Conservation (phyloP, 2,329 filamentous ascomycete species). For the Talaromyces sp. region DNA sequence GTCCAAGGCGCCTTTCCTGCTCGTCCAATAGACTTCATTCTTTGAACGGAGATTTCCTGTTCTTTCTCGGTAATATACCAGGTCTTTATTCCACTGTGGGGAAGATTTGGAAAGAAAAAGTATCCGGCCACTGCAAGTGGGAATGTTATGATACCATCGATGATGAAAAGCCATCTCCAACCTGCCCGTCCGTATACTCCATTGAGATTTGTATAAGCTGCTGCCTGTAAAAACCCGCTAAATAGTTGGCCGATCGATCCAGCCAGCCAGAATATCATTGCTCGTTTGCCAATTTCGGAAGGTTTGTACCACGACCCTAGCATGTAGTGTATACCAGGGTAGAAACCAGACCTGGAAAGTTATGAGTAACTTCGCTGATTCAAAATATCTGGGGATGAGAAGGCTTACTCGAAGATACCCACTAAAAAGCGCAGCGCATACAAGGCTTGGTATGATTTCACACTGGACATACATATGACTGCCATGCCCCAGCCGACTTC, state of each 20-base stretch:
- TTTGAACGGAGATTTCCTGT: constrained; percentile 21
- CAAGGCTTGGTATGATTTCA: constrained; percentile 25
- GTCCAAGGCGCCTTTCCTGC: constrained; percentile 38
- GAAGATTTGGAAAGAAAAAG: constrained; percentile 13
- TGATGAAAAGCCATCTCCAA: constrained; percentile 39
- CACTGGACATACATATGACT: constrained; percentile 34
- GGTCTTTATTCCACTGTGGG: constrained; percentile 11
- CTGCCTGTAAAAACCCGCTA: constrained; percentile 36
- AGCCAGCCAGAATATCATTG: constrained; percentile 33
- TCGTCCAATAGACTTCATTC: constrained; percentile 36
- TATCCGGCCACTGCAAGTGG: constrained; percentile 11
- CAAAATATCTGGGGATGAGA: constrained; percentile 7
- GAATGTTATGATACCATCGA: constrained; percentile 12
- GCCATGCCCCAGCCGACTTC: constrained; percentile 29
- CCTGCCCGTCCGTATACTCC: constrained; percentile 27
- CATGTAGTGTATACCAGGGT: constrained; percentile 39
- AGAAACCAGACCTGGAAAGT: constrained; percentile 21
- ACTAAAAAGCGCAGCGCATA: constrained; percentile 28
- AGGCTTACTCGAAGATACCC: constrained; percentile 25
- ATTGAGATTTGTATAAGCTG: constrained; percentile 31
- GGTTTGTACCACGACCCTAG: constrained; percentile 45
- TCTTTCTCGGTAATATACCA: constrained; percentile 10
- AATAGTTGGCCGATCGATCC: constrained; percentile 35
- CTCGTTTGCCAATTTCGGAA: constrained; percentile 37
- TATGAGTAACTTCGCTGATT: background rate